Conservation (phyloP, 139 green algal species). For the Choricystis sp. region DNA sequence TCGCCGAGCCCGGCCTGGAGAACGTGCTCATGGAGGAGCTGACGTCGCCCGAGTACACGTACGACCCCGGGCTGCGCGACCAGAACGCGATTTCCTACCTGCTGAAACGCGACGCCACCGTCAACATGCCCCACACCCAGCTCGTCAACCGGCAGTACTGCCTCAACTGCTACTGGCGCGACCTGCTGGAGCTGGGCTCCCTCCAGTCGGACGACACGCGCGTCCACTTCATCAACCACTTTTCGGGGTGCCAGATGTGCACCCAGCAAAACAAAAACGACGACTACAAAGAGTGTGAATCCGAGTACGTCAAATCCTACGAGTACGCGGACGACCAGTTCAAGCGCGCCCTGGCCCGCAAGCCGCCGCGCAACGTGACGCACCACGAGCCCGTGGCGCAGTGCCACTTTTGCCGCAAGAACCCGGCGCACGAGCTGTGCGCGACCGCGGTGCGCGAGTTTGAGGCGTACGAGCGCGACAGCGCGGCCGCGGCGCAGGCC, state of each 20-base stretch:
- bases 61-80: slow-evolving; percentile 6
- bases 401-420: slow-evolving; percentile 1
- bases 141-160: slow-evolving; percentile 9
- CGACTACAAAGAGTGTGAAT: slow-evolving; percentile 2
- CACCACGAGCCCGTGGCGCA: background rate
- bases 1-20: slow-evolving; percentile 4
- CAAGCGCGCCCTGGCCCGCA: background rate
- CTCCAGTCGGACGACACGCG: slow-evolving; percentile 1
- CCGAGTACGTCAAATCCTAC: slow-evolving; percentile 3
- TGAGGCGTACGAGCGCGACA: background rate
- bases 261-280: slow-evolving; percentile 7
- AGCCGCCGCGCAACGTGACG: slow-evolving; percentile 1
- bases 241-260: slow-evolving; percentile 9
- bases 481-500: background rate
- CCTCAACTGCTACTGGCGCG: slow-evolving; percentile 12
- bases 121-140: background rate
- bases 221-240: slow-evolving; percentile 10
- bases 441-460: background rate
- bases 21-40: slow-evolving; percentile 5
- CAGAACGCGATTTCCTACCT: slow-evolving; percentile 10
- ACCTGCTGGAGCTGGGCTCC: slow-evolving; percentile 3
- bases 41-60: slow-evolving; percentile 5
- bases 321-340: slow-evolving; percentile 1
- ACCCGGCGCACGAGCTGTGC: background rate
- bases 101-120: slow-evolving; percentile 1